Conservation (phyloP, 2,329 filamentous ascomycete species). For the Epichloe bromicola region DNA sequence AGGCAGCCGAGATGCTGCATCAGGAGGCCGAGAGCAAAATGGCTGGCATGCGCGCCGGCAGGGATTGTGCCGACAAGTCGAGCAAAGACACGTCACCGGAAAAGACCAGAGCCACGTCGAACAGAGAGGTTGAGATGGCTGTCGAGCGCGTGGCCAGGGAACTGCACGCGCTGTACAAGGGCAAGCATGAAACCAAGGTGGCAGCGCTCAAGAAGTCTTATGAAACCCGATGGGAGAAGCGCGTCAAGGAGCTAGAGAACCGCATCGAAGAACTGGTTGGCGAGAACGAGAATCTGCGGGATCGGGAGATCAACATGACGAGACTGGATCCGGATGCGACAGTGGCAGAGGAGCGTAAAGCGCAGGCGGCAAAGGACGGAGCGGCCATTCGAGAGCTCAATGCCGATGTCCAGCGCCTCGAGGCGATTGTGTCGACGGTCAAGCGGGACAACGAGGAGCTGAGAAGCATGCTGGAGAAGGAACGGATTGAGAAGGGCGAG, state of each 20-base stretch:
- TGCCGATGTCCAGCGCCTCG: slow-evolving; percentile 62
- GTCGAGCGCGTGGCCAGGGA: slow-evolving; percentile 90
- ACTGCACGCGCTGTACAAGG: slow-evolving; percentile 85
- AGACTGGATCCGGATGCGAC: slow-evolving; percentile 37
- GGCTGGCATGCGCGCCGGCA: slow-evolving; percentile 57
- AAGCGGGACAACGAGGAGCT: slow-evolving; percentile 57
- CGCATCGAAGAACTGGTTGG: slow-evolving; percentile 55
- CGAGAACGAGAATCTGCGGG: slow-evolving; percentile 63
- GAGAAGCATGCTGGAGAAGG: slow-evolving; percentile 52
- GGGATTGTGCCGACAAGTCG: slow-evolving; percentile 24
- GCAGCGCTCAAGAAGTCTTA: slow-evolving; percentile 75
- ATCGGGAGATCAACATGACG: slow-evolving; percentile 51
- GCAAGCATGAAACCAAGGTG: slow-evolving; percentile 95
- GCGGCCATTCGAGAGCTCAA: slow-evolving; percentile 56
- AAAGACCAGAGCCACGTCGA: slow-evolving; percentile 22
- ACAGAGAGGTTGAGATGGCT: slow-evolving; percentile 64
- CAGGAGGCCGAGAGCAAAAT: slow-evolving; percentile 66
- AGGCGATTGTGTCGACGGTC: slow-evolving; percentile 57
- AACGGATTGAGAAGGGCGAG: slow-evolving; percentile 74
- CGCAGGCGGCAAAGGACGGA: slow-evolving; percentile 49
- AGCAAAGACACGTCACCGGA: slow-evolving; percentile 19
- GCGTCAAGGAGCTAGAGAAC: slow-evolving; percentile 62
- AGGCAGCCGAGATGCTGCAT: slow-evolving; percentile 62
- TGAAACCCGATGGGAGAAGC: slow-evolving; percentile 82
- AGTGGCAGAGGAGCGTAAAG: slow-evolving; percentile 36